These are phyloP conservation scores for Chaetoscypha palmicola DNA, from an alignment of 2,329 filamentous ascomycete genomes.

Conservation along the genomic window DNA sequence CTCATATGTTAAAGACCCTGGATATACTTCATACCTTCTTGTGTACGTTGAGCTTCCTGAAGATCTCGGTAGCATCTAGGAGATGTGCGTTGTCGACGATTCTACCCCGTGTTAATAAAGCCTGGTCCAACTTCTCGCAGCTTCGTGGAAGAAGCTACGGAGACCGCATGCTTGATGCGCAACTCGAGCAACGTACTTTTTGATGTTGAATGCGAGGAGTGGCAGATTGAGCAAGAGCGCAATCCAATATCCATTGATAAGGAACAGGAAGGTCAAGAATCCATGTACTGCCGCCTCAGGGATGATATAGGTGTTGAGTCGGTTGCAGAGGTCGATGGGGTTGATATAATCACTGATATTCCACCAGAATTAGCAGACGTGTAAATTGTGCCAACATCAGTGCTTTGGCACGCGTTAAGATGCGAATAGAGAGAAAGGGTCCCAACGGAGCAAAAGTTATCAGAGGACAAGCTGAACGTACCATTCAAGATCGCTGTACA, in stretches of 20 bases:
- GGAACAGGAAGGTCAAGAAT: constrained; percentile 88
- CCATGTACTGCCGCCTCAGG: constrained; percentile 97
- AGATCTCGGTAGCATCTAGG: constrained; percentile 96
- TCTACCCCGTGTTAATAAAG: no score
- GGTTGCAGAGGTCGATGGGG: constrained; percentile 99
- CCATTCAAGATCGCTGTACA: constrained; percentile 99
- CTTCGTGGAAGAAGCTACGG: no score
- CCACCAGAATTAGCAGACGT: constrained; percentile 3
- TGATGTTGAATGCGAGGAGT: constrained; percentile 85
- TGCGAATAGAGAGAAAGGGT: no score
- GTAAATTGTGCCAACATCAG: no score
- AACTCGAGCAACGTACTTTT: constrained; percentile 65
- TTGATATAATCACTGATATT: constrained; percentile 99
- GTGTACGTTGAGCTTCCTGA: constrained; percentile 97
- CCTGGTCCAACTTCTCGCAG: no score
- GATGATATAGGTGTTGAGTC: constrained; percentile 98
- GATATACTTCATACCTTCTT: constrained; percentile 82
- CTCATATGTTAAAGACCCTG: no score
- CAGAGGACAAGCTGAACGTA: constrained; percentile 42
- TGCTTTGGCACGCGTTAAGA: no score
- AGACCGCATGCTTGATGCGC: neutral
- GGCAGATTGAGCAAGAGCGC: constrained; percentile 88
- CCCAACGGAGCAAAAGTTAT: no score
- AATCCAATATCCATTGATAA: constrained; percentile 98
- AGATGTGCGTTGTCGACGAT: constrained; percentile 97